These are phyloP conservation scores for Mangifera indica DNA, from an alignment of 345 rosid species.

Conservation along the genomic window DNA sequence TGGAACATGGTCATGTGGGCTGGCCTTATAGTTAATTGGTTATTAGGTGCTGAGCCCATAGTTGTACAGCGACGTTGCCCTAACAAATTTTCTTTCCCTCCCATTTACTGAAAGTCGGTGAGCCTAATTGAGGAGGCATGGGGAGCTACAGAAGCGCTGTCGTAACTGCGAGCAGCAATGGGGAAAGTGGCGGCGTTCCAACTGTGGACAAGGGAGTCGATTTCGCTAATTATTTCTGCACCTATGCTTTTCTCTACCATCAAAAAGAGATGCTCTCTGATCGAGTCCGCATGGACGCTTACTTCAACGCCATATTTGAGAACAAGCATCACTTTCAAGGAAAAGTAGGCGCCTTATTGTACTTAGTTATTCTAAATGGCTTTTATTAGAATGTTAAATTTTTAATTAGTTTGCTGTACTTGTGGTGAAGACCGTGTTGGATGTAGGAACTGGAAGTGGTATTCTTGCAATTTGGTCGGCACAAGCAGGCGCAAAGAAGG, in stretches of 20 bases:
- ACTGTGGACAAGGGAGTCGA: constrained; percentile 86
- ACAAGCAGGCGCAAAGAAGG: constrained; percentile 98
- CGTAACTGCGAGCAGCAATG: constrained; percentile 35
- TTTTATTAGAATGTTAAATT: no score
- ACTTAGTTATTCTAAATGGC: not conserved
- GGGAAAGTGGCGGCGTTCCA: constrained; percentile 41
- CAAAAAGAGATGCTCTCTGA: constrained; percentile 99
- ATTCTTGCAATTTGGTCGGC: constrained; percentile 99
- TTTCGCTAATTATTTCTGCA: constrained; percentile 86
- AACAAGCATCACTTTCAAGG: constrained; percentile 85
- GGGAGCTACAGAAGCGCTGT: constrained; percentile 48
- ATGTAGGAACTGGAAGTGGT: constrained; percentile 98
- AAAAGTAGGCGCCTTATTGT: constrained; percentile 42
- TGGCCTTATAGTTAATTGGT: no score
- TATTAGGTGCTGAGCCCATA: not conserved
- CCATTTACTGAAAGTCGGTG: not conserved
- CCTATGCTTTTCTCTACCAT: constrained; percentile 85
- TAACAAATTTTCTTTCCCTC: constrained; percentile 16
- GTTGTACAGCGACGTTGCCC: constrained; percentile 37
- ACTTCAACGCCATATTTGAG: constrained; percentile 65
- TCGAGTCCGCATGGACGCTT: constrained; percentile 98
- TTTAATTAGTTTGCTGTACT: constrained; percentile 21
- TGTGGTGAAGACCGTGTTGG: constrained; percentile 75
- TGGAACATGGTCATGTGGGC: no score
- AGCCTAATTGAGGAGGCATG: constrained; percentile 27